phyloP scores from a whole-genome alignment of 2,329 filamentous ascomycete genomes.

The Dendrostoma leiphaemia region DNA sequence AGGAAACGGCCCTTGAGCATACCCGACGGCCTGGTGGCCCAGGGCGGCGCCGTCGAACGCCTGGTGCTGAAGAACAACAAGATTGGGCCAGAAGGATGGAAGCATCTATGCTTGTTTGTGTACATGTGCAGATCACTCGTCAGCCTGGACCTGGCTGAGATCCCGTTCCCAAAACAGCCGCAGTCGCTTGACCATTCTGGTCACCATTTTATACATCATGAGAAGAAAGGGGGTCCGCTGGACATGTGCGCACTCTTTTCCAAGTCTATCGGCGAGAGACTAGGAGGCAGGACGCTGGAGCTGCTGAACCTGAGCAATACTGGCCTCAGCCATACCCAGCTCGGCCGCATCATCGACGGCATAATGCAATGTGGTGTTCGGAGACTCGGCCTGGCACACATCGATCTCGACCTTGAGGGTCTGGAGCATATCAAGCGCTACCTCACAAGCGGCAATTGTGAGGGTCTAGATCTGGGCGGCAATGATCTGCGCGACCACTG shows the following conservation, averaged over 20 bases:
- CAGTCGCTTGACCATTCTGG: constrained; percentile 22
- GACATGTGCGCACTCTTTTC: constrained; percentile 68
- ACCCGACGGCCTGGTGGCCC: constrained; percentile 39
- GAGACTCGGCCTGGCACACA: constrained; percentile 80
- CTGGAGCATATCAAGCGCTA: constrained; percentile 76
- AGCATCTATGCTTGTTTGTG: constrained; percentile 82
- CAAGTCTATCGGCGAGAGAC: constrained; percentile 72
- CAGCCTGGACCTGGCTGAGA: constrained; percentile 80
- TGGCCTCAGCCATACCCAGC: constrained; percentile 65
- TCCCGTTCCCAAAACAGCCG: constrained; percentile 63
- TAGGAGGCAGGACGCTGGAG: constrained; percentile 74
- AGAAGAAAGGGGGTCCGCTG: constrained; percentile 20
- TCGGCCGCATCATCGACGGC: constrained; percentile 77
- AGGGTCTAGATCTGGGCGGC: constrained; percentile 84
- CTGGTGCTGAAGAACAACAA: constrained; percentile 91
- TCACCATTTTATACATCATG: constrained; percentile 27
- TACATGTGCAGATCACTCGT: constrained; percentile 87
- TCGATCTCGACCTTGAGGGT: constrained; percentile 71
- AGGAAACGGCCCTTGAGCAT: constrained; percentile 43
- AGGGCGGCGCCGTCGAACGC: constrained; percentile 78
- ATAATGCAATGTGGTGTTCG: constrained; percentile 74
- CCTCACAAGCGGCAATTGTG: constrained; percentile 72
- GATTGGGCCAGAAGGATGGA: constrained; percentile 85
- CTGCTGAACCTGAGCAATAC: constrained; percentile 83
- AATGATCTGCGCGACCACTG: constrained; percentile 67